Conservation (phyloP, 208 protist genomes). For the Crithidia bombi region DNA sequence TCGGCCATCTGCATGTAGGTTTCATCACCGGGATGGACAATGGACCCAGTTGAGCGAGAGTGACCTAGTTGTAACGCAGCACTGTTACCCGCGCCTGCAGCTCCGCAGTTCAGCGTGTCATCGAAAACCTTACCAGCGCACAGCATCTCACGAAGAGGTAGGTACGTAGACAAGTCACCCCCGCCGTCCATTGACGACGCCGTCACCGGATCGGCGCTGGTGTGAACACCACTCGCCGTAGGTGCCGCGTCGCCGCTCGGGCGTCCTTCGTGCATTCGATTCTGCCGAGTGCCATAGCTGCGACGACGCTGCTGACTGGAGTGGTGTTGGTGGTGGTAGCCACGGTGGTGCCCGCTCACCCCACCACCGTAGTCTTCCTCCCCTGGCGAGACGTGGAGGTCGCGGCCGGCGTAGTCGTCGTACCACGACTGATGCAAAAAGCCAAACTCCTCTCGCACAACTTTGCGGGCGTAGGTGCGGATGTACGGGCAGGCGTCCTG, state of each 20-base stretch:
- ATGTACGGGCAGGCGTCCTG: constrained; percentile 76
- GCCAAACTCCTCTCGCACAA: constrained; percentile 66
- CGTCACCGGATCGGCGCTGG: constrained; percentile 7
- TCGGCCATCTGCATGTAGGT: not conserved
- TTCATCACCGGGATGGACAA: not conserved
- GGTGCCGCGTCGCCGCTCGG: not conserved
- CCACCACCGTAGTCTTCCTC: constrained; percentile 27
- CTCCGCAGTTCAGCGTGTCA: not conserved
- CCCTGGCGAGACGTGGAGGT: constrained; percentile 10
- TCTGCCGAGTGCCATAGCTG: not conserved
- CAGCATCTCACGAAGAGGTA: constrained; percentile 27
- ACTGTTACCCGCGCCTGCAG: not conserved
- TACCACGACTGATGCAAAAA: constrained; percentile 60
- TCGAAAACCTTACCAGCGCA: constrained; percentile 12
- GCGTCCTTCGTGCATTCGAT: not conserved
- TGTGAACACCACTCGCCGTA: not conserved
- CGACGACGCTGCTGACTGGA: not conserved
- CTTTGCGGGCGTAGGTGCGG: constrained; percentile 52
- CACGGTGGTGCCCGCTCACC: constrained; percentile 9
- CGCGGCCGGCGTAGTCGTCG: constrained; percentile 30
- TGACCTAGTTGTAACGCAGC: not conserved
- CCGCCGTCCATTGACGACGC: constrained; percentile 17
- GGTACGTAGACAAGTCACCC: constrained; percentile 18
- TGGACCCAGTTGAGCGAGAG: not conserved
- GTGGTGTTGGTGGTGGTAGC: not conserved